Evolutionary conservation across 2,329 filamentous ascomycete species (phyloP).

Genomic region (Aschersonia sp.): DNA sequence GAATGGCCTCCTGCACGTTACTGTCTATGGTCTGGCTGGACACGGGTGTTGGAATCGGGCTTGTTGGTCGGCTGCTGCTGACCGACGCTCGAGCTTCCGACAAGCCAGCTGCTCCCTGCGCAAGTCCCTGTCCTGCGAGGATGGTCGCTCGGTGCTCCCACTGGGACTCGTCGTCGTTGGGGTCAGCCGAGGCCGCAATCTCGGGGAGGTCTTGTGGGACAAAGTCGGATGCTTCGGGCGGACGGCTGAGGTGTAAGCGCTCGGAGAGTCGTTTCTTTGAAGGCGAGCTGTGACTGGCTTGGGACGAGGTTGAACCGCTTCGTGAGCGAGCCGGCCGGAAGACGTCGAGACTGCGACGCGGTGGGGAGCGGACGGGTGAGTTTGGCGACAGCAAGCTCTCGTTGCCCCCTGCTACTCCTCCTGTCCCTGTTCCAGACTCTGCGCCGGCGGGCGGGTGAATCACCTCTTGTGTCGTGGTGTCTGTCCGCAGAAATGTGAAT

Average conservation of each 20-base stretch:
- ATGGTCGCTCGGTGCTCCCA: constrained; percentile 95
- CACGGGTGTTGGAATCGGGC: constrained; percentile 14
- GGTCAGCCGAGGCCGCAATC: constrained; percentile 37
- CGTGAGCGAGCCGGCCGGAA: constrained; percentile 30
- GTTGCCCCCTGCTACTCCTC: constrained; percentile 9
- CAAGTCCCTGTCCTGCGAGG: constrained; percentile 49
- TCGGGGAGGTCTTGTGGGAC: constrained; percentile 70
- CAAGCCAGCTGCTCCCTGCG: constrained; percentile 18
- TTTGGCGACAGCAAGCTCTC: constrained; percentile 15
- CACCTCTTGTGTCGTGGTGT: constrained; percentile 65
- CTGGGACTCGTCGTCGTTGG: constrained; percentile 44
- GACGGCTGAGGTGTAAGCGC: constrained; percentile 51
- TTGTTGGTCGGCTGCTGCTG: not conserved
- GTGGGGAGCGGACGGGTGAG: constrained; percentile 11
- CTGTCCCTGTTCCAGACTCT: not conserved
- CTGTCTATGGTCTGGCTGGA: constrained; percentile 41
- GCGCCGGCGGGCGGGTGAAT: constrained; percentile 48
- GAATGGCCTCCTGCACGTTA: constrained; percentile 90
- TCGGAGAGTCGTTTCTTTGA: constrained; percentile 45
- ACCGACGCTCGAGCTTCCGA: constrained; percentile 14
- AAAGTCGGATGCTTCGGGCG: constrained; percentile 49
- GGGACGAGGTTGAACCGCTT: constrained; percentile 30
- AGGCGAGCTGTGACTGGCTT: constrained; percentile 16
- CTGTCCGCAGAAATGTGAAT: constrained; percentile 74
- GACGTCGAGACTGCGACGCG: constrained; percentile 30